A percentile compares a stretch with the other conserved stretches of the same genome.
These are phyloP conservation scores for Metarhizium sp. DNA, from an alignment of 2,329 filamentous ascomycete species.

Conservation along the genomic window DNA sequence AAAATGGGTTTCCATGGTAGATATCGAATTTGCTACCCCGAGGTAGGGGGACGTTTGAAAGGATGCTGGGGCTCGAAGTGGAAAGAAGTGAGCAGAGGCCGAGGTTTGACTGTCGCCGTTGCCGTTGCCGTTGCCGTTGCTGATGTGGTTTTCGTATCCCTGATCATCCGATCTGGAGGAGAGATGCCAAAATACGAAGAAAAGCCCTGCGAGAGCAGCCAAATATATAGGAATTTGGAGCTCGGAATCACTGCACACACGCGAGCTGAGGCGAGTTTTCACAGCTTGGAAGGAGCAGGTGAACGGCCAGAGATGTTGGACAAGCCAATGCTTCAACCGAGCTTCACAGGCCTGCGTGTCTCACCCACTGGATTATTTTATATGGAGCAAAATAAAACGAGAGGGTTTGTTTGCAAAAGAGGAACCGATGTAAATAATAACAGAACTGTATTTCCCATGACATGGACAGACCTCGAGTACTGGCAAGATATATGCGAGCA, in stretches of 20 bases:
- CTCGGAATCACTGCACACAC: not conserved
- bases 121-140: too few species aligned
- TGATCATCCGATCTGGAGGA: not conserved
- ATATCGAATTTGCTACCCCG: not conserved
- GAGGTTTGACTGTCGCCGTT: not conserved
- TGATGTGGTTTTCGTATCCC: too few species aligned
- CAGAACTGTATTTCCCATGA: not conserved
- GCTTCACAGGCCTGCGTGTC: not conserved
- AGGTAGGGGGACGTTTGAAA: not conserved
- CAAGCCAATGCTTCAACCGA: slow-evolving; percentile 1
- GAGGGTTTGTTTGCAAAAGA: not conserved
- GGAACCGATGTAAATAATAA: not conserved
- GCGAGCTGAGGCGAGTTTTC: slow-evolving; percentile 1
- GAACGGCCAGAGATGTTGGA: not conserved
- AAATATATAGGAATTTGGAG: not conserved
- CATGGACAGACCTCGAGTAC: not conserved
- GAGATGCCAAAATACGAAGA: not conserved
- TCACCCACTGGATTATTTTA: not conserved
- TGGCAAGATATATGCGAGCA: not conserved
- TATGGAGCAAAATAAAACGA: not conserved
- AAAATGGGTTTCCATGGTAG: slow-evolving; percentile 1
- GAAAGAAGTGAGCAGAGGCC: not conserved
- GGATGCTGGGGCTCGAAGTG: not conserved
- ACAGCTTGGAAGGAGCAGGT: slow-evolving; percentile 7
- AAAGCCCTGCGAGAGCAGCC: too few species aligned